phyloP scores from a whole-genome alignment of 2,329 filamentous ascomycete genomes.

The Ramularia collo-cygni region DNA sequence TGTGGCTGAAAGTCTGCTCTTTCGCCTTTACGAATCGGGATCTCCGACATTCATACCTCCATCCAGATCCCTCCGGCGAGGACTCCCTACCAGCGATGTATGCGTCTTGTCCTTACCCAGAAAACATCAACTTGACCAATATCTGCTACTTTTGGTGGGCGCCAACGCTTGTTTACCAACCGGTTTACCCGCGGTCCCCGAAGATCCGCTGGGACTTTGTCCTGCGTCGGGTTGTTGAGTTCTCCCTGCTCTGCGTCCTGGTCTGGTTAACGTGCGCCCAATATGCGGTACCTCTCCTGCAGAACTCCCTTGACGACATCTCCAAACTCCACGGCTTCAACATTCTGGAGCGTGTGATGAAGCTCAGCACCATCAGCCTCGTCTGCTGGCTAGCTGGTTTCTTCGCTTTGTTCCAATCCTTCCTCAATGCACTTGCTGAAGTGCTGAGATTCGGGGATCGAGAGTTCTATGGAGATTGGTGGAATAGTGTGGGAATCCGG shows the following conservation, averaged over 20 bases:
- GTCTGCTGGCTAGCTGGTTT: constrained; percentile 97
- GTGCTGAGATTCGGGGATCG: constrained; percentile 84
- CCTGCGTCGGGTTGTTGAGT: constrained; percentile 70
- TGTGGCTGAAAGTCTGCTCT: constrained; percentile 92
- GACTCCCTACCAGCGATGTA: constrained; percentile 76
- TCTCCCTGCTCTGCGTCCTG: constrained; percentile 62
- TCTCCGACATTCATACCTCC: constrained; percentile 77
- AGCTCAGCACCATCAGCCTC: constrained; percentile 88
- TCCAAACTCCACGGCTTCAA: constrained; percentile 69
- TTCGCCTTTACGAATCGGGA: constrained; percentile 97
- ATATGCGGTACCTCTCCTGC: constrained; percentile 83
- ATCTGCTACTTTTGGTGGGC: constrained; percentile 97
- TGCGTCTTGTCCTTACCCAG: constrained; percentile 73
- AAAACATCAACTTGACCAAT: constrained; percentile 83
- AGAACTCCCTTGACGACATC: constrained; percentile 85
- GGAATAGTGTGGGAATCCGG: constrained; percentile 83
- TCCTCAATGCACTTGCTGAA: constrained; percentile 85
- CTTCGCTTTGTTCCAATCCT: constrained; percentile 91
- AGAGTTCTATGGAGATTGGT: constrained; percentile 96
- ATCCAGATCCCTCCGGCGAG: constrained; percentile 60
- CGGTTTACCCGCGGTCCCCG: constrained; percentile 81
- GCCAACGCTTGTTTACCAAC: constrained; percentile 92
- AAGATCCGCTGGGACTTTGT: constrained; percentile 85
- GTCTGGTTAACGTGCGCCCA: constrained; percentile 95
- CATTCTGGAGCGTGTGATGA: constrained; percentile 84